Percentiles rank a stretch among this genome's conserved stretches.
Conservation (phyloP, 2,329 filamentous ascomycete genomes). For the Ophiostoma himal-ulmi region DNA sequence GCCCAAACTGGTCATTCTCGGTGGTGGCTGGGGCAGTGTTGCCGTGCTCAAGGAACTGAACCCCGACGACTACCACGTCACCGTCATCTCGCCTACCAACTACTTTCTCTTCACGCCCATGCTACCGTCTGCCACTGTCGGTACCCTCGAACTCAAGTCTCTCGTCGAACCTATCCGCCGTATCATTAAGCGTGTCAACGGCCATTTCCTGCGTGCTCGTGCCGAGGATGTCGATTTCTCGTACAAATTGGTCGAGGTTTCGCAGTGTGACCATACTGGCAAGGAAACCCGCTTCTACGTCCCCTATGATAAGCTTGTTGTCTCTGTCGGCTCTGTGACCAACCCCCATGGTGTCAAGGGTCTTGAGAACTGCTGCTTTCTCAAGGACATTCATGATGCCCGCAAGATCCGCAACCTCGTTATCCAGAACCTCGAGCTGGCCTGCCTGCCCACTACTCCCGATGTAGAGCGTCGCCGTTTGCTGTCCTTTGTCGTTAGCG, state of each 20-base stretch:
- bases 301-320: slow-evolving; percentile 92
- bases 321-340: slow-evolving; percentile 85
- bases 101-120: slow-evolving; percentile 99
- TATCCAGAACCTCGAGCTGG: slow-evolving; percentile 80
- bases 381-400: slow-evolving; percentile 93
- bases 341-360: slow-evolving; percentile 96
- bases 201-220: slow-evolving; percentile 82
- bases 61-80: slow-evolving; percentile 90
- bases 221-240: slow-evolving; percentile 90
- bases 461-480: slow-evolving; percentile 83
- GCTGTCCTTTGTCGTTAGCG: slow-evolving; percentile 91
- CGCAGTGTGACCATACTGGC: slow-evolving; percentile 64
- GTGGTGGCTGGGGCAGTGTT: slow-evolving; percentile 92
- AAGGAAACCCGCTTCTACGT: slow-evolving; percentile 81
- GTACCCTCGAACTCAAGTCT: slow-evolving; percentile 84
- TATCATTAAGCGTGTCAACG: slow-evolving; percentile 69
- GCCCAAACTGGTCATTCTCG: slow-evolving; percentile 84
- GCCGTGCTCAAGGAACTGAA: slow-evolving; percentile 85
- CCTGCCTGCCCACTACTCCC: slow-evolving; percentile 84
- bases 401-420: slow-evolving; percentile 82
- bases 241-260: slow-evolving; percentile 81
- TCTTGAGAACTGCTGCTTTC: slow-evolving; percentile 85
- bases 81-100: slow-evolving; percentile 87
- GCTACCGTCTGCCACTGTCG: slow-evolving; percentile 93
- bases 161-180: slow-evolving; percentile 88